Base-by-base conservation (phyloP, 208 protist genomes). In the Wallacemonas collosoma region DNA sequence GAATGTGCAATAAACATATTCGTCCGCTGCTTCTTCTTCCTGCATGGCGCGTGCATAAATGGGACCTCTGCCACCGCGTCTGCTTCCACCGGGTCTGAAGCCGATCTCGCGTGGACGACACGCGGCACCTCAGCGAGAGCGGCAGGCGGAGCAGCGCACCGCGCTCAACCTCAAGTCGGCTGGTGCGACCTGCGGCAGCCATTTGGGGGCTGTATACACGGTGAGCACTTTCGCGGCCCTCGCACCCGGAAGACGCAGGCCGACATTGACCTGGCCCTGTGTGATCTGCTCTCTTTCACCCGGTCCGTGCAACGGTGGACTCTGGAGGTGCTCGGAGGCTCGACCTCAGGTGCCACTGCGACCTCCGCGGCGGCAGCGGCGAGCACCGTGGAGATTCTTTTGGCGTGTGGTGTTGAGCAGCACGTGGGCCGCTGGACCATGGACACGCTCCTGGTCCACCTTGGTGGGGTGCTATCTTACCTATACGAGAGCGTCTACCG, bases 11-110 rank as follows among this genome's bases (percentile, higher is more conserved):
- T 93, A 15, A 81, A 84, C n/a, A 62, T 93, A 1, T 94, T 96
- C 57, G 79, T 79, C 15, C 88, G 91, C n/a, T 96, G 88, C 75
- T 96, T 96, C 72, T 92, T 84, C 70, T 92, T 91, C 71, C 71
- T 94, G 55, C 86, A 93, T 68, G 91, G 91, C 9, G 90, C 85
- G 14, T 96, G 91, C 70, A 53, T 12, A 6, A 12, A 12, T 12
- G 45, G 8, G 45, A 50, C 45, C 8, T 12, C 45, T 50, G 45
- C 45, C 45, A 50, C 26, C 26, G 26, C 26, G 26, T 26, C 26
- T 26, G 26, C 26, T 26, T 26, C 26, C 26, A 26, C 26, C 26
- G 26, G 26, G 26, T 26, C 26, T 26, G 26, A 26, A 26, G 26
- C 26, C 26, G 26, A 26, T 26, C 26, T 26, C 26, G 26, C 26